Percentiles rank a stretch among this genome's conserved stretches.
These are phyloP conservation scores for Diaporthe capsici DNA, from an alignment of 2,329 filamentous ascomycete species.

Conservation along the genomic window DNA sequence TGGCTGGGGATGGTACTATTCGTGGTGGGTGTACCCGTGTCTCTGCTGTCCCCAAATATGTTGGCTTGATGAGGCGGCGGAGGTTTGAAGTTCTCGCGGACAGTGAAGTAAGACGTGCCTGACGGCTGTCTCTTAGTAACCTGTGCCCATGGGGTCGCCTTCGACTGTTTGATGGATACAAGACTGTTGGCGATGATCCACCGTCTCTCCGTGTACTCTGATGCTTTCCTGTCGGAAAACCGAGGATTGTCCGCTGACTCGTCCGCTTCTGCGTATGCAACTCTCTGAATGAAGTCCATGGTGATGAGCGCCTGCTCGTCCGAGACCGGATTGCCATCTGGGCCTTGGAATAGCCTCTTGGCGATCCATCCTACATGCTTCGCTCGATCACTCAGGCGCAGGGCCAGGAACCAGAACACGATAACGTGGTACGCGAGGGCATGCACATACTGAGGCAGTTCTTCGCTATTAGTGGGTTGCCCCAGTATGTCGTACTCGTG, in stretches of 20 bases:
- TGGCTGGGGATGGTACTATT: constrained; percentile 80
- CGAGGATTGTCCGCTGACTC: constrained; percentile 77
- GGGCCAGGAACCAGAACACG: constrained; percentile 94
- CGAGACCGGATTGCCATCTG: constrained; percentile 79
- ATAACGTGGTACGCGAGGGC: constrained; percentile 95
- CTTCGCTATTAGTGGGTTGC: constrained; percentile 67
- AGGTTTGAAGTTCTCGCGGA: constrained; percentile 72
- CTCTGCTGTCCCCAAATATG: constrained; percentile 62
- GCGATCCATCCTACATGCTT: constrained; percentile 93
- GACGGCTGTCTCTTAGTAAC: constrained; percentile 80
- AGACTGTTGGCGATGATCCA: constrained; percentile 83
- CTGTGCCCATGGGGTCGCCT: constrained; percentile 75
- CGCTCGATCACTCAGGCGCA: constrained; percentile 86
- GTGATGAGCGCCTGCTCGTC: constrained; percentile 96
- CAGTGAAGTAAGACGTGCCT: constrained; percentile 72
- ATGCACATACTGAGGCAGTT: constrained; percentile 93
- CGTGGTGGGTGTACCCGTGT: constrained; percentile 65
- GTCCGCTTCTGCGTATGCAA: constrained; percentile 87
- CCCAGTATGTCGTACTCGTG: constrained; percentile 48
- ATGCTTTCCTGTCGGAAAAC: constrained; percentile 76
- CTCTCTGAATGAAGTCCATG: constrained; percentile 93
- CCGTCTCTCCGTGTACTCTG: constrained; percentile 75
- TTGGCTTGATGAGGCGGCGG: constrained; percentile 70
- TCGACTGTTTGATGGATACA: constrained; percentile 80
- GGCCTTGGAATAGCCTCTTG: constrained; percentile 85